These are phyloP conservation scores for Mucor mucedo DNA, from an alignment of 371 early-diverging fungal genomes.

Conservation along the genomic window DNA sequence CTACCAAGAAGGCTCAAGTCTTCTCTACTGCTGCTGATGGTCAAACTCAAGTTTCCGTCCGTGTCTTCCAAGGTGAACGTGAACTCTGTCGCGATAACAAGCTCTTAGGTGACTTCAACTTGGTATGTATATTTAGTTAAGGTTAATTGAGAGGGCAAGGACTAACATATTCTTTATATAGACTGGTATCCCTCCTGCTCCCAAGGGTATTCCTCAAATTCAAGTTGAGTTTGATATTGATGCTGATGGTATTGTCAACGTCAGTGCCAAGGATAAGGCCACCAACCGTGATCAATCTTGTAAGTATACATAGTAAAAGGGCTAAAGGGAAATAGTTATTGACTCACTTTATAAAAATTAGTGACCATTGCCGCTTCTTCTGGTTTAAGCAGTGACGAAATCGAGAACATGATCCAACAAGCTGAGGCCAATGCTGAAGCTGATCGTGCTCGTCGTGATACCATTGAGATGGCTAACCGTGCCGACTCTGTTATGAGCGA, in stretches of 20 bases:
- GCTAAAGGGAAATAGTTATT: background rate
- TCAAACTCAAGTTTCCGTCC: slow-evolving; percentile 95
- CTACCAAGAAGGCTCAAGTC: slow-evolving; percentile 95
- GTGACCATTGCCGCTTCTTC: slow-evolving; percentile 92
- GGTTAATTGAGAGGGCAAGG: background rate
- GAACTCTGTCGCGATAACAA: slow-evolving; percentile 94
- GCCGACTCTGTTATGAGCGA: slow-evolving; percentile 87
- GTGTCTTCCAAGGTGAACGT: slow-evolving; percentile 98
- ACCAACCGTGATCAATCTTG: slow-evolving; percentile 87
- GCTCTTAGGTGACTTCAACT: slow-evolving; percentile 92
- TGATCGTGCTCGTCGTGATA: slow-evolving; percentile 85
- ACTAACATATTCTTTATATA: background rate
- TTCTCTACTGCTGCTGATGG: slow-evolving; percentile 98
- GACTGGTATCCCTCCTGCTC: slow-evolving; percentile 76
- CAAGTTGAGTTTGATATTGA: slow-evolving; percentile 96
- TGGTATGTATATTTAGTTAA: slow-evolving; percentile 40
- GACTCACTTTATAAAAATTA: slow-evolving; percentile 5
- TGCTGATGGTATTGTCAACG: slow-evolving; percentile 96
- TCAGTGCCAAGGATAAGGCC: slow-evolving; percentile 92
- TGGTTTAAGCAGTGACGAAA: slow-evolving; percentile 89
- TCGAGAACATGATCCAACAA: slow-evolving; percentile 88
- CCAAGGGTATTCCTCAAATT: slow-evolving; percentile 86
- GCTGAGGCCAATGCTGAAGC: slow-evolving; percentile 84
- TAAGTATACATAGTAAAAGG: slow-evolving; percentile 21
- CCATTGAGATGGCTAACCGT: slow-evolving; percentile 87